phyloP scores from a whole-genome alignment of 2,329 filamentous ascomycete species.

The Pseudogymnoascus sp. region DNA sequence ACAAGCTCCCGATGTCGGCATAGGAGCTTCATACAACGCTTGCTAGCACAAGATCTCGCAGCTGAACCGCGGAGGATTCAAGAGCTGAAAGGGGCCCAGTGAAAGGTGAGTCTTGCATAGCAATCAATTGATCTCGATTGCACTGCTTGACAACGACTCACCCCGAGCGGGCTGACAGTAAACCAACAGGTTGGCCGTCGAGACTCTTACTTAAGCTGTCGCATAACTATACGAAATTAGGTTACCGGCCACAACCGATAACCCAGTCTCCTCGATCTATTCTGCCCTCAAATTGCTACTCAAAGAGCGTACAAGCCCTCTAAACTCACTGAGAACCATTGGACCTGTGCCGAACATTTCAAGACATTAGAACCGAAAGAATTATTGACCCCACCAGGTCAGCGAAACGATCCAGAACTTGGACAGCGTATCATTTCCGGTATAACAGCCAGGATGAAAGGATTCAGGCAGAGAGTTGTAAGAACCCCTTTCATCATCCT shows the following conservation, averaged over 20 bases:
- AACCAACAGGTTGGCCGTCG: background rate
- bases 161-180: background rate
- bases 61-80: constrained; percentile 4
- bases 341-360: background rate
- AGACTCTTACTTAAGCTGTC: constrained; percentile 2
- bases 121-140: constrained; percentile 3
- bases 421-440: background rate
- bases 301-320: background rate
- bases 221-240: constrained; percentile 6
- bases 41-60: constrained; percentile 4
- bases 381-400: background rate
- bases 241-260: constrained; percentile 6
- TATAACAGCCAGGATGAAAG: constrained; percentile 66
- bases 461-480: constrained; percentile 96
- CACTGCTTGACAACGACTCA: background rate
- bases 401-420: background rate
- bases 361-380: background rate
- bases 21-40: constrained; percentile 6
- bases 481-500: constrained; percentile 35
- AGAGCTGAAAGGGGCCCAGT: constrained; percentile 7
- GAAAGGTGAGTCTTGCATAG: constrained; percentile 1
- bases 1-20: background rate
- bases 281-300: background rate
- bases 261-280: background rate
- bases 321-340: background rate